Evolutionary conservation across 192 early-diverging fungal species (phyloP).

Genomic region (Coemansia sp.): DNA sequence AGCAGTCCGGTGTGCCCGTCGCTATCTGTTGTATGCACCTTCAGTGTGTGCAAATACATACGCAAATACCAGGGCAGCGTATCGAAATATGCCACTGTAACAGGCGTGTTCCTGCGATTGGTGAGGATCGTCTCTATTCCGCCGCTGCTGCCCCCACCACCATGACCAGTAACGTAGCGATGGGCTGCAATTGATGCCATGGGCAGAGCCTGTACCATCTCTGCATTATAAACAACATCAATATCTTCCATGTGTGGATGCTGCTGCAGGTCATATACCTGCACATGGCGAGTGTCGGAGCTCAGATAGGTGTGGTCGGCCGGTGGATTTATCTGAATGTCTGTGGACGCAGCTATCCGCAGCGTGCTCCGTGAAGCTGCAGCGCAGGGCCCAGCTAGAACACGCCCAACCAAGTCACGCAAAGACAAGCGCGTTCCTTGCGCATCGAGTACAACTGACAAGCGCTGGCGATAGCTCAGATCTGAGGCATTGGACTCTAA

Average conservation of each 20-base stretch:
- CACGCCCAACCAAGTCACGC: constrained; percentile 52
- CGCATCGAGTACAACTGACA: constrained; percentile 76
- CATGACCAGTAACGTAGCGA: constrained; percentile 58
- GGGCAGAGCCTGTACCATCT: neutral
- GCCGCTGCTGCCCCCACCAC: constrained; percentile 74
- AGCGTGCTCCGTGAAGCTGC: constrained; percentile 50
- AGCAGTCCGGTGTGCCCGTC: constrained; percentile 8
- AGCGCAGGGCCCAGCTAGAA: constrained; percentile 51
- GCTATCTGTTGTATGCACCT: constrained; percentile 28
- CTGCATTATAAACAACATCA: constrained; percentile 8
- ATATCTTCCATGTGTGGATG: constrained; percentile 13
- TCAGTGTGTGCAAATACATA: constrained; percentile 86
- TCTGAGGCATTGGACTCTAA: constrained; percentile 53
- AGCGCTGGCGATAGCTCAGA: constrained; percentile 68
- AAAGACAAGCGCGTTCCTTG: constrained; percentile 46
- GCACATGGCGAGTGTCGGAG: constrained; percentile 6
- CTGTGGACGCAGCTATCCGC: constrained; percentile 19
- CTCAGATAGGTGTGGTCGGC: constrained; percentile 2
- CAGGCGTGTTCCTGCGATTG: constrained; percentile 58
- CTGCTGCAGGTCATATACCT: constrained; percentile 30
- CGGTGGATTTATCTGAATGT: constrained; percentile 14
- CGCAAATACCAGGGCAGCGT: constrained; percentile 90
- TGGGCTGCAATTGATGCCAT: constrained; percentile 22
- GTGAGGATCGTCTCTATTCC: constrained; percentile 70
- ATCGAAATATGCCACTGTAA: constrained; percentile 67